These are phyloP conservation scores for Blastobotrys parvus DNA, from an alignment of 805 yeast genomes.

Conservation along the genomic window DNA sequence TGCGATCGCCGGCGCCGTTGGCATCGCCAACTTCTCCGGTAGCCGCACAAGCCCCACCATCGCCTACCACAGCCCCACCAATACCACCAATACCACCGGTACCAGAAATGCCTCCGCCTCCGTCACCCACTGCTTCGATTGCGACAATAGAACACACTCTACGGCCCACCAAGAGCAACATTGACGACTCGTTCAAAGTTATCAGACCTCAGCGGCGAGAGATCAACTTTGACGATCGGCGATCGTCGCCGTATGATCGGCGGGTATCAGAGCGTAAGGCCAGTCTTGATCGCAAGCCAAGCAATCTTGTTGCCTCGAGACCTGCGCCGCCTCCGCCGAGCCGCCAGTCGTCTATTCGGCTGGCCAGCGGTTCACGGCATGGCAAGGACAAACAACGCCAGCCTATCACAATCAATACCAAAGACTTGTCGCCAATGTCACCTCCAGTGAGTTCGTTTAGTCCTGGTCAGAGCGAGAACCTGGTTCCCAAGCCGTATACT, in stretches of 20 bases:
- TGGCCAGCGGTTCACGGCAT: not conserved
- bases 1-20: not conserved
- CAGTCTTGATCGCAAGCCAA: constrained; percentile 27
- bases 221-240: constrained; percentile 71
- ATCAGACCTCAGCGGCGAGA: constrained; percentile 55
- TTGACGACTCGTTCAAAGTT: constrained; percentile 50
- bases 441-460: constrained; percentile 13
- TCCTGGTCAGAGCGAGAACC: constrained; percentile 21
- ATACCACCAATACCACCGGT: constrained; percentile 10
- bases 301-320: constrained; percentile 58
- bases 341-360: constrained; percentile 12
- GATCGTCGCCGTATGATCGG: constrained; percentile 60
- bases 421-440: constrained; percentile 3
- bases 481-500: constrained; percentile 23
- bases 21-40: not conserved
- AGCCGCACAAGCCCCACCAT: constrained; percentile 1
- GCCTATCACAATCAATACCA: constrained; percentile 4
- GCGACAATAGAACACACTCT: not conserved
- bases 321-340: constrained; percentile 36
- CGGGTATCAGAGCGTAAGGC: constrained; percentile 7
- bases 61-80: constrained; percentile 5
- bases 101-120: not conserved
- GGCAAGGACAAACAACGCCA: not conserved
- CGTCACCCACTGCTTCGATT: not conserved
- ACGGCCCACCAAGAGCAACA: constrained; percentile 12